Base-by-base conservation (phyloP, 805 yeast species). In the Saccharomyces paradoxus region DNA sequence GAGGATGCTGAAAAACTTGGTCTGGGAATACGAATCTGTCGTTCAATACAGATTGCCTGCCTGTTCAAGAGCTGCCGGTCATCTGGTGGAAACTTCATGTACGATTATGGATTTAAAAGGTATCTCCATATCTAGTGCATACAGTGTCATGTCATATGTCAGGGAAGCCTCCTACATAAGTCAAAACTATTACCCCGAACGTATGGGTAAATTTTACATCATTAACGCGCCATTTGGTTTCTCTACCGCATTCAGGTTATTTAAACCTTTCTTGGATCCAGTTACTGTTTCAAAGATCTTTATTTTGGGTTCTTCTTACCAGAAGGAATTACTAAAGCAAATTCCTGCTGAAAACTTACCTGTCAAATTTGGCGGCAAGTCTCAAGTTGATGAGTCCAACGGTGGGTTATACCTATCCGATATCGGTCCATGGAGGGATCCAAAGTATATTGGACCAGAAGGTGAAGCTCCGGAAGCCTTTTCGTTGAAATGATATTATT, bases 211-310 rank as follows among this genome's bases (percentile, higher is more conserved):
- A 73, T 94, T 92, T 70, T 92, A 90, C 74, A 76, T 91, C 64
- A 89, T 94, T 74, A 94, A 94, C 68, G 96, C 98, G 0, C 99
- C 99, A 60, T 94, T 90, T 69, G 99, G 99, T 1, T 94, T 94
- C 74, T 83, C 96, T 41, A 85, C 97, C 46, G 97, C 95, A 46
- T 94, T 92, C 81, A 82, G 83, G 70, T 69, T 91, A 53, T 88
- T 94, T 77, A 90, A 90, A 76, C 92, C 96, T 54, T 91, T 94
- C 74, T 80, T 94, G 68, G 99, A 94, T 70, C 98, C 98, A 2
- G 98, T 92, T 54, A 94, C 99, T 8, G 97, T 94, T 24, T 84
- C 94, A 49, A 94, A 94, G 76, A 92, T 94, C 70, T 88, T 84
- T 77, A 89, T 94, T 60, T 76, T 91, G 65, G 89, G 97, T 58